Percentiles rank a stretch among this genome's conserved stretches.
phyloP scores from a whole-genome alignment of 495 filamentous ascomycete species.

The Friedmanniomyces simplex region DNA sequence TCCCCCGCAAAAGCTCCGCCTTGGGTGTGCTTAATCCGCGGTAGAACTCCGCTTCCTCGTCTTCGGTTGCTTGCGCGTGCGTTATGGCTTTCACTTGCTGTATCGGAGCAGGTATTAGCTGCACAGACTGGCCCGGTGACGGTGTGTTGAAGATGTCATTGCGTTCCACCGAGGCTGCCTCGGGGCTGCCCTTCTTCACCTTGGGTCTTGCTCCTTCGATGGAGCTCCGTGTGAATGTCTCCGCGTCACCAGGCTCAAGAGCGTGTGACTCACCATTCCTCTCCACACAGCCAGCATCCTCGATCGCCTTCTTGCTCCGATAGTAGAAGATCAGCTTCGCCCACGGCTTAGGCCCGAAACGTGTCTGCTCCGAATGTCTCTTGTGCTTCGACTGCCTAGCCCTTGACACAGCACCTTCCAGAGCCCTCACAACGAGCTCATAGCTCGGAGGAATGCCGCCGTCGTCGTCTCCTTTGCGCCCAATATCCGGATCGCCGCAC shows the following conservation, averaged over 20 bases:
- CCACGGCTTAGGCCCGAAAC: conserved; percentile 10
- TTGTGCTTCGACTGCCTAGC: conserved; percentile 6
- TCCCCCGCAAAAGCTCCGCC: too few species aligned
- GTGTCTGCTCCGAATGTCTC: conserved; percentile 1
- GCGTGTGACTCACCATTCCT: neutral
- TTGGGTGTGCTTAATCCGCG: neutral
- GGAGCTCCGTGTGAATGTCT: neutral
- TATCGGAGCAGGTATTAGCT: neutral
- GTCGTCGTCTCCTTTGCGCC: neutral
- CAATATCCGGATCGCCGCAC: neutral
- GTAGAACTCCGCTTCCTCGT: neutral
- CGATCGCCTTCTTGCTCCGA: conserved; percentile 2
- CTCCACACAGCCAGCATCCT: neutral
- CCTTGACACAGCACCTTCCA: neutral
- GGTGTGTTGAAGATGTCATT: neutral
- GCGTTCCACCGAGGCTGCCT: too few species aligned
- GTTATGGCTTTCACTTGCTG: neutral
- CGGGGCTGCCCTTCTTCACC: neutral
- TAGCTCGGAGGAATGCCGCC: conserved; percentile 3
- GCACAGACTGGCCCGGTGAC: neutral
- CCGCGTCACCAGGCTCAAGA: neutral
- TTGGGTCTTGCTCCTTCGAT: neutral
- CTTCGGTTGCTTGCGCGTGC: neutral
- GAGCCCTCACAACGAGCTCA: neutral
- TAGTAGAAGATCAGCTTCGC: conserved; percentile 19